Conservation (phyloP, 306 rosid species). For the Mimosa pudica region DNA sequence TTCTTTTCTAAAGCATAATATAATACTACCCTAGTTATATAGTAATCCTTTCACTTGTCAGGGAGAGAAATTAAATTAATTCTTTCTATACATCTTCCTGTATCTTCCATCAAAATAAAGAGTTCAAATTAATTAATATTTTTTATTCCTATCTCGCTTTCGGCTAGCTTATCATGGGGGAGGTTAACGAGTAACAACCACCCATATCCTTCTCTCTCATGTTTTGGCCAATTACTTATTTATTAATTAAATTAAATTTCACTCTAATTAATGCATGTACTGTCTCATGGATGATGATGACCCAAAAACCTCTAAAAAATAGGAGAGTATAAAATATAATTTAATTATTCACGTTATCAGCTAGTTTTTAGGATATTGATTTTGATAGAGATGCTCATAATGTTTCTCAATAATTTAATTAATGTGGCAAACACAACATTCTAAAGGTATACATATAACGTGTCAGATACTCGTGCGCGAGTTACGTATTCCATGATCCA, state of each 20-base stretch:
- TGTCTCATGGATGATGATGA: conserved; percentile 44
- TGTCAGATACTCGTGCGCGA: conserved; percentile 38
- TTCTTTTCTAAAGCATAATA: conserved; percentile 30
- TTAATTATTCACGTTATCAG: conserved; percentile 1
- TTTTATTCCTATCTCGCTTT: conserved; percentile 35
- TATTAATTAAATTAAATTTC: not conserved
- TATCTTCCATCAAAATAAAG: conserved; percentile 15
- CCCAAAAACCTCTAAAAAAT: conserved; percentile 32
- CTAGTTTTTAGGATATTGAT: conserved; percentile 20
- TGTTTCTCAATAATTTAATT: conserved; percentile 5
- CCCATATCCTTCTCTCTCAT: conserved; percentile 51
- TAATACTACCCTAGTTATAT: conserved; percentile 26
- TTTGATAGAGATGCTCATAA: conserved; percentile 29
- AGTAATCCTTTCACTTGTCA: not conserved
- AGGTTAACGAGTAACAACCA: conserved; percentile 38
- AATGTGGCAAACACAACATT: conserved; percentile 39
- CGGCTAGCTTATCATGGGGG: conserved; percentile 45
- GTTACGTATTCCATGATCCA: conserved; percentile 36
- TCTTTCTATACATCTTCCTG: conserved; percentile 7
- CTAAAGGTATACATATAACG: conserved; percentile 34
- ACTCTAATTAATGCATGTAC: conserved; percentile 32
- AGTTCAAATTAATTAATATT: conserved; percentile 23
- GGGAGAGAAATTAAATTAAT: conserved; percentile 31
- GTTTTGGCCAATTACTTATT: conserved; percentile 43
- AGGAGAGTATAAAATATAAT: conserved; percentile 29